Conservation (phyloP, 2,329 filamentous ascomycete species). For the Cryphonectria radicalis region DNA sequence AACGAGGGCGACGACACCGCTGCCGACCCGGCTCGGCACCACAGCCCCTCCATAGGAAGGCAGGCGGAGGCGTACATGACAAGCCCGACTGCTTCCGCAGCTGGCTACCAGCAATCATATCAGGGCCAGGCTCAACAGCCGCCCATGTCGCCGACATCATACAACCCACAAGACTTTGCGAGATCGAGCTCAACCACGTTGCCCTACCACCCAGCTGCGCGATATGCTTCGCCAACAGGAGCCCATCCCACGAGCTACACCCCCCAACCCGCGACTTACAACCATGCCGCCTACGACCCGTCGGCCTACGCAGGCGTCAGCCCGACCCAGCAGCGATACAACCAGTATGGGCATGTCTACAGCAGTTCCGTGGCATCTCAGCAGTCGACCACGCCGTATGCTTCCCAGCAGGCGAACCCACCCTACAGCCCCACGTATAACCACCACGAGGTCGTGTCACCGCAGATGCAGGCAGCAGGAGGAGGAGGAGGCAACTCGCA, state of each 20-base stretch:
- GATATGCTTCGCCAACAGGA: constrained; percentile 41
- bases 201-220: constrained; percentile 52
- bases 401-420: constrained; percentile 44
- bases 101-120: constrained; percentile 58
- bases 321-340: constrained; percentile 55
- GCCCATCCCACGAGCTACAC: constrained; percentile 39
- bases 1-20: constrained; percentile 74
- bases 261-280: constrained; percentile 50
- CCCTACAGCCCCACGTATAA: constrained; percentile 35
- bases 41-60: constrained; percentile 32
- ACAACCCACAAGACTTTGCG: constrained; percentile 73
- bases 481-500: constrained; percentile 24
- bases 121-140: constrained; percentile 49
- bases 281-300: constrained; percentile 61
- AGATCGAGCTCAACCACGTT: constrained; percentile 58
- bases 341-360: constrained; percentile 49
- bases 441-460: constrained; percentile 26
- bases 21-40: constrained; percentile 45
- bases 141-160: constrained; percentile 55
- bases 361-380: constrained; percentile 43
- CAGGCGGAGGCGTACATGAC: constrained; percentile 69
- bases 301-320: constrained; percentile 59
- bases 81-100: constrained; percentile 52
- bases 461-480: constrained; percentile 23
- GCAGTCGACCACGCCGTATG: constrained; percentile 40